phyloP scores from a whole-genome alignment of 768 basidiomycete species.

The Hortiboletus campestris region DNA sequence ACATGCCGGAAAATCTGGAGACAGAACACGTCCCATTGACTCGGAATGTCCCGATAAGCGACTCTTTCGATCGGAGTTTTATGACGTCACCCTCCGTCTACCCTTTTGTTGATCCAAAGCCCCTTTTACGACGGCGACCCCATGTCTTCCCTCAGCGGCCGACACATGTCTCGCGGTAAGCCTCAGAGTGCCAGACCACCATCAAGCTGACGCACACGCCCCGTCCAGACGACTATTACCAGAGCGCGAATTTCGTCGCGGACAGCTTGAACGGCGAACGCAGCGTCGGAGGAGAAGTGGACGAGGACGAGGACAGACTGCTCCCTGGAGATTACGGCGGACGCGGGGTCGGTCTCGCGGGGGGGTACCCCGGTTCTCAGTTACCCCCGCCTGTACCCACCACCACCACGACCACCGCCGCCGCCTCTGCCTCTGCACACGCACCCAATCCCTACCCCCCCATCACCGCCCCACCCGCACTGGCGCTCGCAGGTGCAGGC shows the following conservation, averaged over 20 bases:
- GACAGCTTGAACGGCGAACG: background rate
- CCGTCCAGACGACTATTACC: constrained; percentile 5
- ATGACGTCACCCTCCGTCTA: background rate
- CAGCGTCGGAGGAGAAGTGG: background rate
- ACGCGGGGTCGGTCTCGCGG: background rate
- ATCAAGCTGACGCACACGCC: too few species aligned
- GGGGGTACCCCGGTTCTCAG: background rate
- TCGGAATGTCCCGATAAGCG: too few species aligned
- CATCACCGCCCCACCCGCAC: background rate
- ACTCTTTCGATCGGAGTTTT: background rate
- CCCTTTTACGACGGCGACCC: background rate
- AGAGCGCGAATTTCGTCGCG: background rate
- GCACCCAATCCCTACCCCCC: background rate
- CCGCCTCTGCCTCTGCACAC: background rate
- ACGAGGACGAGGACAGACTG: background rate
- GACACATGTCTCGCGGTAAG: constrained; percentile 8
- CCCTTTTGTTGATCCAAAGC: background rate
- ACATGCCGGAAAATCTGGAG: too few species aligned
- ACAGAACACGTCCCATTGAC: background rate
- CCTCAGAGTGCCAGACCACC: too few species aligned
- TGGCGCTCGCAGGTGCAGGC: background rate
- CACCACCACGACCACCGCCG: too few species aligned
- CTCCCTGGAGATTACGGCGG: constrained; percentile 8
- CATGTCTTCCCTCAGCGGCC: constrained; percentile 7
- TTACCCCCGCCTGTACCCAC: too few species aligned